Evolutionary conservation across 192 early-diverging fungal species (phyloP).

Genomic region (Backusella mclennaniae): DNA sequence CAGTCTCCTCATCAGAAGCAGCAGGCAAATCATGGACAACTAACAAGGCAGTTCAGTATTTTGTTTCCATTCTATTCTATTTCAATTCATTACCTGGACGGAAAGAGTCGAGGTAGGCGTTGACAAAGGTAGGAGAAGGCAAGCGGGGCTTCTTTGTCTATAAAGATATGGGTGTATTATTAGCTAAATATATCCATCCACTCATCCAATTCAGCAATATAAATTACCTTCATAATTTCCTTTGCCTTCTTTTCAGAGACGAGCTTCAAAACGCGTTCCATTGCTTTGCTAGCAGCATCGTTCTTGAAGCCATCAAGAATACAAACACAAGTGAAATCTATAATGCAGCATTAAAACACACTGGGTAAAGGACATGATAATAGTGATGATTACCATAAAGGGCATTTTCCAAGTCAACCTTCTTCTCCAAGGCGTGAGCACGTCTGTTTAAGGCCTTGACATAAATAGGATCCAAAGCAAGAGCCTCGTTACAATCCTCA

Average conservation of each 20-base stretch:
- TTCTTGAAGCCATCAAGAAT: conserved; percentile 96
- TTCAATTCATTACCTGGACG: conserved; percentile 40
- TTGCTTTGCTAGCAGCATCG: conserved; percentile 67
- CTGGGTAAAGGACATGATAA: background rate
- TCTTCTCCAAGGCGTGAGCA: conserved; percentile 55
- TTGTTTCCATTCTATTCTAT: background rate
- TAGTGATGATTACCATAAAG: conserved; percentile 41
- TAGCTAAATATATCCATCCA: background rate
- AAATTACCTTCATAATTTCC: conserved; percentile 59
- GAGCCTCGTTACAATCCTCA: conserved; percentile 79
- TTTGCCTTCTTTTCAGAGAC: conserved; percentile 74
- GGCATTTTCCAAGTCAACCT: conserved; percentile 45
- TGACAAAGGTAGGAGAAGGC: conserved; percentile 88
- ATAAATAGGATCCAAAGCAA: conserved; percentile 80
- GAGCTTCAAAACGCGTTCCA: conserved; percentile 86
- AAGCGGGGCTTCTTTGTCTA: conserved; percentile 55
- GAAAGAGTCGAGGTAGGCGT: conserved; percentile 94
- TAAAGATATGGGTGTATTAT: background rate
- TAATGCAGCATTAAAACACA: background rate
- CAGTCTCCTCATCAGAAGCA: conserved; percentile 31
- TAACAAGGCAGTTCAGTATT: background rate
- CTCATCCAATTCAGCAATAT: background rate
- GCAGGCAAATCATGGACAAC: conserved; percentile 12
- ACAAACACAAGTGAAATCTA: conserved; percentile 87
- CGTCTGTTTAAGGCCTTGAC: conserved; percentile 72